phyloP scores from a whole-genome alignment of 129 eudicot species.

The Oenanthe sinensis region DNA sequence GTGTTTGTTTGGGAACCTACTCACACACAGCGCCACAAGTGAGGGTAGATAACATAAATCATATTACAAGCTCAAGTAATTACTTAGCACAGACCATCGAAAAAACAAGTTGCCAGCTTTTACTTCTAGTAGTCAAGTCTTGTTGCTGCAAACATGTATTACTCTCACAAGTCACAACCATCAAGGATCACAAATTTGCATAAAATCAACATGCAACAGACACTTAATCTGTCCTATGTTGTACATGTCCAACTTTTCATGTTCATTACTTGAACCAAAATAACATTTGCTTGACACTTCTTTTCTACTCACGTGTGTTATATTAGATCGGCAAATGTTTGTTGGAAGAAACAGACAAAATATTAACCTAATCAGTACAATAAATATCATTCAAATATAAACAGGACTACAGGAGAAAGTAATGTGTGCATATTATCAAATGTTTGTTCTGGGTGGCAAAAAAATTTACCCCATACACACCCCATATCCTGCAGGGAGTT shows the following conservation, averaged over 20 bases:
- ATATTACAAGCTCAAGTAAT: not conserved
- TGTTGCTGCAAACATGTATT: not conserved
- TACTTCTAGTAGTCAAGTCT: not conserved
- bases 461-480: too few species aligned
- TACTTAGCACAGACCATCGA: not conserved
- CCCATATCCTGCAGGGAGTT: too few species aligned
- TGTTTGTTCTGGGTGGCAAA: too few species aligned
- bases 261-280: not conserved
- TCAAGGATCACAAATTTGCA: not conserved
- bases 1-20: slow-evolving; percentile 56
- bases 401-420: not conserved
- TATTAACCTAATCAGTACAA: not conserved
- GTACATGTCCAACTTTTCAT: not conserved
- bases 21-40: slow-evolving; percentile 6
- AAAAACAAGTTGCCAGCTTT: not conserved
- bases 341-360: not conserved
- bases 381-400: not conserved
- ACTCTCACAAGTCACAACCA: not conserved
- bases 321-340: not conserved
- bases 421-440: not conserved
- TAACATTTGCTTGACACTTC: not conserved
- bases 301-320: not conserved
- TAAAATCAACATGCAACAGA: not conserved
- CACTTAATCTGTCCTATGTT: not conserved
- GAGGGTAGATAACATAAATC: slow-evolving; percentile 5